These are phyloP conservation scores for Thielaviopsis euricoi DNA, from an alignment of 2,329 filamentous ascomycete species.

Conservation along the genomic window DNA sequence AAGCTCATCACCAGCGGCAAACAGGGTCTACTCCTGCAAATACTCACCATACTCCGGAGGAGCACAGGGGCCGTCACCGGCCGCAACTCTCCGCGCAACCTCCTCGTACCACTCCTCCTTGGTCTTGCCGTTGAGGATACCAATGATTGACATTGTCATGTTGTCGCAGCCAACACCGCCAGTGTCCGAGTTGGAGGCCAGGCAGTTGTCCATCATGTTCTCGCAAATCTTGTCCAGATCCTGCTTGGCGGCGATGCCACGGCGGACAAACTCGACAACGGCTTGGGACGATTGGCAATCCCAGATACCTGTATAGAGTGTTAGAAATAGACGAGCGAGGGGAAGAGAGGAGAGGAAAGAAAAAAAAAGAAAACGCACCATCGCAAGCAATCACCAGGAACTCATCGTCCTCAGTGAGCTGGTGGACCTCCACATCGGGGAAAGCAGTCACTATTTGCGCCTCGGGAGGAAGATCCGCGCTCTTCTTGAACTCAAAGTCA, in stretches of 20 bases:
- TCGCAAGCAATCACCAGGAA: constrained; percentile 89
- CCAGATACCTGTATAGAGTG: constrained; percentile 65
- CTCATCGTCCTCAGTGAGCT: constrained; percentile 83
- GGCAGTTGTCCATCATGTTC: constrained; percentile 99
- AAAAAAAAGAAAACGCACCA: constrained; percentile 37
- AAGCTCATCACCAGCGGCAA: no score
- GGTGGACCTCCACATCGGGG: constrained; percentile 84
- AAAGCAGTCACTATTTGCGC: constrained; percentile 96
- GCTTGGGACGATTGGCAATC: constrained; percentile 98
- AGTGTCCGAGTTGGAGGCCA: constrained; percentile 94
- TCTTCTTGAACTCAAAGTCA: constrained; percentile 99
- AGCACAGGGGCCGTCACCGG: constrained; percentile 93
- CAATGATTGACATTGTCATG: constrained; percentile 95
- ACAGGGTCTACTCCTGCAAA: constrained; percentile 19
- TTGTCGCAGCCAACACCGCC: constrained; percentile 97
- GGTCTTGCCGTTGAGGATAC: constrained; percentile 74
- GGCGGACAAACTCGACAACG: constrained; percentile 88
- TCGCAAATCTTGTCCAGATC: constrained; percentile 90
- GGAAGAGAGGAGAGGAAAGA: neutral
- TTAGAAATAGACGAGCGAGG: constrained; percentile 3
- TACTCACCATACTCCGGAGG: constrained; percentile 98
- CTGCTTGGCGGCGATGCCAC: constrained; percentile 92
- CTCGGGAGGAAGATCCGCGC: constrained; percentile 88
- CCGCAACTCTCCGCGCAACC: constrained; percentile 82
- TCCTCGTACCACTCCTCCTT: constrained; percentile 98